These are phyloP conservation scores for Haemoproteus tartakovskyi DNA, from an alignment of 169 alveolate genomes.

Conservation along the genomic window DNA sequence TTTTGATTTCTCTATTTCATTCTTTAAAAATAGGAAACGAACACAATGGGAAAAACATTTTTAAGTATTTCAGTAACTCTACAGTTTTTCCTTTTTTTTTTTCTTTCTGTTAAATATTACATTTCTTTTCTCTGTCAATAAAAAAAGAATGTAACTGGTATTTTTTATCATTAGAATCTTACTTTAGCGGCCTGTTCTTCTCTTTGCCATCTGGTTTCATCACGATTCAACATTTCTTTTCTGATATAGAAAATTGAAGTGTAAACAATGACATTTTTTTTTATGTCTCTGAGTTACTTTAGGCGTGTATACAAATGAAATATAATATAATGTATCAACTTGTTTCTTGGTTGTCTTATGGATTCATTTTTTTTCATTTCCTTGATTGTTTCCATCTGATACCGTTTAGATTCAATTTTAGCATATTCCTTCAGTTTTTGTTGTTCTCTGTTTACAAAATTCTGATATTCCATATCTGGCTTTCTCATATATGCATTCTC, in stretches of 20 bases:
- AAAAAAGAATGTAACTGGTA: too few relatives aligned
- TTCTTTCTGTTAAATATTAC: background rate
- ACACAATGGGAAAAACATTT: too few relatives aligned
- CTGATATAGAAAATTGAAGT: background rate
- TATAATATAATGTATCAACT: too few relatives aligned
- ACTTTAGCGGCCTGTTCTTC: conserved; percentile 28
- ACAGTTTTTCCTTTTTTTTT: background rate
- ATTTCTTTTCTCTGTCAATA: too few relatives aligned
- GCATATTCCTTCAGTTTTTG: conserved; percentile 13
- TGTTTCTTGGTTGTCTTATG: too few relatives aligned
- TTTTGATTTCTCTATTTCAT: conserved; percentile 36
- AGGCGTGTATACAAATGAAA: too few relatives aligned
- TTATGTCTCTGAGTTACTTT: too few relatives aligned
- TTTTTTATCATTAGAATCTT: background rate
- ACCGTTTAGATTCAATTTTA: conserved; percentile 54
- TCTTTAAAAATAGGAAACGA: conserved; percentile 3
- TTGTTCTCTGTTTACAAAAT: conserved; percentile 6
- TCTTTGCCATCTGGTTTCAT: conserved; percentile 25
- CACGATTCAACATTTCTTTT: conserved; percentile 30
- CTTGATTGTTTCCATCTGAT: background rate
- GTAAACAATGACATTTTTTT: too few relatives aligned
- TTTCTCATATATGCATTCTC: conserved; percentile 20
- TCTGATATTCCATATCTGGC: conserved; percentile 17
- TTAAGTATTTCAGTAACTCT: too few relatives aligned
- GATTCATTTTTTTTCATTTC: background rate